Evolutionary conservation across 148 eudicot species (phyloP).

Genomic region (Persicaria maculosa): DNA sequence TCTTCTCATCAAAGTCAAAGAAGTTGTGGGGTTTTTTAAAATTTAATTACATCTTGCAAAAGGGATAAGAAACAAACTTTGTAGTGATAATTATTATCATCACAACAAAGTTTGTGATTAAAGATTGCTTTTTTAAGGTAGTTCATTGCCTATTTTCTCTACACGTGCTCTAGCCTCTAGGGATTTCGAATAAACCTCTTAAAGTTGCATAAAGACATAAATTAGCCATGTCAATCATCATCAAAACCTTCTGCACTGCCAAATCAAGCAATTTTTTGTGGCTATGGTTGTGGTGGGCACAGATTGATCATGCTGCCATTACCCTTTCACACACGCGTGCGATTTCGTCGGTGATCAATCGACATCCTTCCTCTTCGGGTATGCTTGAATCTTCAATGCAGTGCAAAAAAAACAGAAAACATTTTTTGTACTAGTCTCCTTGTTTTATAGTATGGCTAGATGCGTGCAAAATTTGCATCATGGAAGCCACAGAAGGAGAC

Average conservation of each 20-base stretch:
- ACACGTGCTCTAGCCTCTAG: background rate
- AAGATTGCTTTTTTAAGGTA: background rate
- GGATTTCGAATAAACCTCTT: background rate
- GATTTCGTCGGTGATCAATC: background rate
- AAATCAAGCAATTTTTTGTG: background rate
- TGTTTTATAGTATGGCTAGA: background rate
- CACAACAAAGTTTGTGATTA: background rate
- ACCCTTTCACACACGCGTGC: constrained; percentile 7
- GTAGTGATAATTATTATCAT: background rate
- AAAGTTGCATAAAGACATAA: background rate
- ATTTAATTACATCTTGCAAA: background rate
- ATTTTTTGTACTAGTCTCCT: background rate
- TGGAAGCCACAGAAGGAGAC: background rate
- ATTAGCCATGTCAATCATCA: constrained; percentile 1
- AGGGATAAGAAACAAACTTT: background rate
- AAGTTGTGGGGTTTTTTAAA: background rate
- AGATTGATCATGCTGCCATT: background rate
- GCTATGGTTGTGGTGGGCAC: constrained; percentile 2
- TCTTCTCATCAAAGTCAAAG: background rate
- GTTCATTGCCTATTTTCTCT: background rate
- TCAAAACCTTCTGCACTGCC: background rate
- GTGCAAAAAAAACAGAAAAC: background rate
- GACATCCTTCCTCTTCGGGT: constrained; percentile 8
- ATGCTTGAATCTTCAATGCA: background rate
- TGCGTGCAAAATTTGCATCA: background rate